phyloP scores from a whole-genome alignment of 2,329 filamentous ascomycete genomes.

The Penicillium decumbens region DNA sequence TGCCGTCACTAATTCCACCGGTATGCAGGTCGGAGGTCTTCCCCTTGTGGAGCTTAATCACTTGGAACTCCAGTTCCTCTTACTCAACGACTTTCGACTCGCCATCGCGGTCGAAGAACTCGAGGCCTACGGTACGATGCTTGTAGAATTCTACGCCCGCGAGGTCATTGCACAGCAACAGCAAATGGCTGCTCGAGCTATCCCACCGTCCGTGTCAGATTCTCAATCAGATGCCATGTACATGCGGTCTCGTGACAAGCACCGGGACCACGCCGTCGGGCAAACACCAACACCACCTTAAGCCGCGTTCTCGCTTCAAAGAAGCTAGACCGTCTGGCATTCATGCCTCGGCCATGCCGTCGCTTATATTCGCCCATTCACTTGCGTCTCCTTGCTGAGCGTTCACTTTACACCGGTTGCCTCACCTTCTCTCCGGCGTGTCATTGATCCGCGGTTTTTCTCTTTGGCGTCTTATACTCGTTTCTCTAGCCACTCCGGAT shows the following conservation, averaged over 20 bases:
- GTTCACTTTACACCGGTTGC: constrained; percentile 2
- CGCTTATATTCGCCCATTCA: background rate
- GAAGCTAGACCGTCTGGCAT: background rate
- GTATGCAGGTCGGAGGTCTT: constrained; percentile 76
- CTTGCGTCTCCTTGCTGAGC: constrained; percentile 8
- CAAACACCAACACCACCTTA: constrained; percentile 36
- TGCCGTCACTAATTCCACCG: background rate
- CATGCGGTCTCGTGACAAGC: constrained; percentile 31
- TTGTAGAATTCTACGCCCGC: constrained; percentile 94
- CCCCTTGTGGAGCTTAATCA: constrained; percentile 92
- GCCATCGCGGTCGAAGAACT: constrained; percentile 91
- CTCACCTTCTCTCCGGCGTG: background rate
- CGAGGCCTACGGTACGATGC: constrained; percentile 95
- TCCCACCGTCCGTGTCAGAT: constrained; percentile 13
- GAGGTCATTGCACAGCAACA: constrained; percentile 70
- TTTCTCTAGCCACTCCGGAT: constrained; percentile 1
- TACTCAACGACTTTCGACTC: constrained; percentile 93
- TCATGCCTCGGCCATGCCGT: background rate
- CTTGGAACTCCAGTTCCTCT: constrained; percentile 88
- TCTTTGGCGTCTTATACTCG: background rate
- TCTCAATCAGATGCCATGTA: constrained; percentile 31
- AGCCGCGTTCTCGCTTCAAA: background rate
- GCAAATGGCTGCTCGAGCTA: constrained; percentile 16
- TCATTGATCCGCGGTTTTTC: background rate
- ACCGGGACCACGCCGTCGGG: constrained; percentile 22